Base-by-base conservation (phyloP, 1,284 basidiomycete genomes). In the Trametes versicolor region DNA sequence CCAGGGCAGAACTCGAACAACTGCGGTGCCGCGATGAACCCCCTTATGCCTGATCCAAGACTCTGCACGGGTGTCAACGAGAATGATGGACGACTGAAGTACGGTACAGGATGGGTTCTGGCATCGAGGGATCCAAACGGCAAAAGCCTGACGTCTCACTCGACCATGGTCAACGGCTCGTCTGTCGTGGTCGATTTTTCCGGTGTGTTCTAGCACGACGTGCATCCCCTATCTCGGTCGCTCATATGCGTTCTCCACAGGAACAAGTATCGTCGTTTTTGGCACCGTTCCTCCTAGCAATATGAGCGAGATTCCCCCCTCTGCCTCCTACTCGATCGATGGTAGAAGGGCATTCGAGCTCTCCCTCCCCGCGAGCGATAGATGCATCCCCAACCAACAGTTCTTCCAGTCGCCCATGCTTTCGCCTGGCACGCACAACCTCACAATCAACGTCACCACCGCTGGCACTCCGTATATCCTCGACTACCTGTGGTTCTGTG, bases 221-320 rank as follows among this genome's bases (percentile, higher is more conserved):
- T 27, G 13, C 8, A 32, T 32, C 29, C 2, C 21, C 12, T 7
- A 1, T 12, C 8, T 39, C 34, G 4, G 7, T 7, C 17, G 21
- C 23, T 19, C 21, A 37, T 43, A 4, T 34, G 21, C 6, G n/a
- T 27, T 17, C 23, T 21, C 7, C 12, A 15, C 34, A 84, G 82
- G 81, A 21, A 81, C 77, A 27, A 78, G 74, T n/a, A 78, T 85
- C 23, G 71, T 77, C 4, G 79, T 83, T 8, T 79, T 81, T 57
- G 82, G 83, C 1, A 80, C 78, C 19, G 77, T 84, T 13, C 79
- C 80, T 19, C 65, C 70, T 17, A 81, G 80, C 65, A 81, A 80
- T 60, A 23, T 32, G n/a, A 59, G 37, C 23, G 7, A 12, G 25
- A 23, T 21, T 7, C 58, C 62, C 12, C 51, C 62, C 6, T 41